Base-by-base conservation (phyloP, 2,329 filamentous ascomycete genomes). In the Cladosporium colombiae region DNA sequence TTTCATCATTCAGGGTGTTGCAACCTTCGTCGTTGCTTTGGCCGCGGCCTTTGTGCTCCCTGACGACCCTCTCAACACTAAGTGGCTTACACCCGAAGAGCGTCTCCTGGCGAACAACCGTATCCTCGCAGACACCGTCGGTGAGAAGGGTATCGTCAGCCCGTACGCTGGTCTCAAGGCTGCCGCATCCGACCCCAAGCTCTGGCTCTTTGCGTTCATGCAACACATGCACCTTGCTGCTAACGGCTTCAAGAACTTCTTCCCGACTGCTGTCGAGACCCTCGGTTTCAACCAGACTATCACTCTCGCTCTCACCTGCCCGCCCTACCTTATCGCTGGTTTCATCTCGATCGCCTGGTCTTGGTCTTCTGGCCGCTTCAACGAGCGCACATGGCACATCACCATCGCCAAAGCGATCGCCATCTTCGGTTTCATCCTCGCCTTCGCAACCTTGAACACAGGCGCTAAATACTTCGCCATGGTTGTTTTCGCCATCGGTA, bases 1-100 rank as follows among this genome's bases (percentile, higher is more conserved):
- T 0, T 90, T 90, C 77, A 87, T 91, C 61, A 87, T 91, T 49
- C 89, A 92, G 74, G 89, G 89, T 37, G 81, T 82, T 11, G 81
- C 89, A 64, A 91, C 89, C 0, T 79, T 91, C 35, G 80, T 79
- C 10, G 81, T 91, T 31, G 88, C 89, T 11, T 73, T 86, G 7
- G 70, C 74, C 0, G 82, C 86, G 1, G 83, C 83, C 73, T 86
- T 85, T 69, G 76, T 91, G 40, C 78, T 92, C 18, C 89, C 89
- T 0, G 86, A 91, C 73, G 89, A 89, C 67, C 89, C 89, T 1
- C 63, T 64, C 29, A 68, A 69, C 35, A 72, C 71, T 1, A 68
- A 65, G 23, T 73, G 72, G 72, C 65, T 73, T 7, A 68, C 56
- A 13, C 69, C 68, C 16, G 67, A 70, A 35, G 72, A 74, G 70